Percentiles rank a stretch among this genome's conserved stretches.
phyloP scores from a whole-genome alignment of 1,284 basidiomycete genomes.

The Phylloboletellus chloephorus region DNA sequence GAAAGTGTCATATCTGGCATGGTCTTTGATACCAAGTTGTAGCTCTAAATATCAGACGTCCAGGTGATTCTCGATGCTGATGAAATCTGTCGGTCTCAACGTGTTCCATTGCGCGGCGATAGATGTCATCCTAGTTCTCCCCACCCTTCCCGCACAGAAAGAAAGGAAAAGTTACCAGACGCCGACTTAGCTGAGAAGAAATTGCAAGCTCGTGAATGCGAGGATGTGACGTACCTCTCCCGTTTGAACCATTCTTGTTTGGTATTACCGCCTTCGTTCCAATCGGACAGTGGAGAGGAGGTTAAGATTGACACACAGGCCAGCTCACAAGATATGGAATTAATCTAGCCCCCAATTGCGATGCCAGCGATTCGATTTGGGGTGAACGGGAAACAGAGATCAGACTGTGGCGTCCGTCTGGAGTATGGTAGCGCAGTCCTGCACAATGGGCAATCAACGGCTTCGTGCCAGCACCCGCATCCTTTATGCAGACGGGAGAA shows the following conservation, averaged over 20 bases:
- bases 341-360: conserved; percentile 45
- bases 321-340: conserved; percentile 33
- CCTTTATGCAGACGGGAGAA: conserved; percentile 55
- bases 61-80: conserved; percentile 45
- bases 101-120: conserved; percentile 42
- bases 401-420: conserved; percentile 45
- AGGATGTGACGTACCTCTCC: conserved; percentile 37
- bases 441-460: conserved; percentile 62
- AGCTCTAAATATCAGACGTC: conserved; percentile 37
- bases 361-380: conserved; percentile 53
- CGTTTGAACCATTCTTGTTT: conserved; percentile 49
- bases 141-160: conserved; percentile 34
- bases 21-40: conserved; percentile 9
- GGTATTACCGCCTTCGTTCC: conserved; percentile 44
- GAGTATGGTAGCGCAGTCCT: conserved; percentile 47
- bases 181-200: conserved; percentile 10
- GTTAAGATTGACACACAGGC: conserved; percentile 1
- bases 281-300: conserved; percentile 33
- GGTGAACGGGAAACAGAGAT: conserved; percentile 53
- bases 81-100: conserved; percentile 44
- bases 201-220: not conserved
- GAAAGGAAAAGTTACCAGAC: conserved; percentile 2
- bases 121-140: conserved; percentile 46
- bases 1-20: conserved; percentile 21
- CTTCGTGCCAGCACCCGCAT: conserved; percentile 61